These are phyloP conservation scores for Artomyces pyxidatus DNA, from an alignment of 768 basidiomycete genomes.

Conservation along the genomic window DNA sequence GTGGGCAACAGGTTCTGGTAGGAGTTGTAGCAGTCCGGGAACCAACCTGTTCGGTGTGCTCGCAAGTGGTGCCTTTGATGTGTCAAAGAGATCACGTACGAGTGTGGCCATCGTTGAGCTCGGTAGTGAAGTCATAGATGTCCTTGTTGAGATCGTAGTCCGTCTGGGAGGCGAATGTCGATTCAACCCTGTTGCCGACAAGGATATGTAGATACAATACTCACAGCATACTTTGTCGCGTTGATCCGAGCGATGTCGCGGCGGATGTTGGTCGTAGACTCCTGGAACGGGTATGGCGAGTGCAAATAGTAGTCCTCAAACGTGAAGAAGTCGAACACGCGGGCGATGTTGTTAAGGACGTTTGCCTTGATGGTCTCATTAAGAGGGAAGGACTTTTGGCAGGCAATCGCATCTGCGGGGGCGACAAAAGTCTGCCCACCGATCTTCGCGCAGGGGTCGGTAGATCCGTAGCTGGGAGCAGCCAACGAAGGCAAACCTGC, in stretches of 20 bases:
- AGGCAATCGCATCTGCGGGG: constrained; percentile 46
- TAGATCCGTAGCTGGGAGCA: neutral
- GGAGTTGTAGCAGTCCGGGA: constrained; percentile 45
- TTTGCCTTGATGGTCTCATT: constrained; percentile 31
- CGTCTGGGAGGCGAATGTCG: constrained; percentile 29
- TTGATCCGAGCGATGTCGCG: constrained; percentile 40
- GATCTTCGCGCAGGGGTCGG: constrained; percentile 28
- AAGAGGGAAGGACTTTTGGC: constrained; percentile 29
- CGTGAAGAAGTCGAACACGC: constrained; percentile 32
- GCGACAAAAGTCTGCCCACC: constrained; percentile 35
- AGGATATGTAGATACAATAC: neutral
- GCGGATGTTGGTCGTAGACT: constrained; percentile 48
- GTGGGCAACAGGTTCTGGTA: constrained; percentile 29
- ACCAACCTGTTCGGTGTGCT: constrained; percentile 34
- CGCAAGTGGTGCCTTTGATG: neutral
- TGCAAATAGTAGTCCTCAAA: constrained; percentile 32
- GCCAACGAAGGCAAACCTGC: neutral
- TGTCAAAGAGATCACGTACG: constrained; percentile 27
- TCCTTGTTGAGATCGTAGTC: constrained; percentile 60
- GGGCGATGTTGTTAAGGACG: constrained; percentile 25
- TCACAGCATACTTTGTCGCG: constrained; percentile 37
- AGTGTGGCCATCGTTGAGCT: constrained; percentile 61
- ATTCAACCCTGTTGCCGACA: neutral
- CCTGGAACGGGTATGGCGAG: constrained; percentile 30
- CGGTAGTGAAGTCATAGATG: constrained; percentile 45